Percentiles rank a stretch among this genome's conserved stretches.
These are phyloP conservation scores for Calocera cornea DNA, from an alignment of 768 basidiomycete genomes.

Conservation along the genomic window DNA sequence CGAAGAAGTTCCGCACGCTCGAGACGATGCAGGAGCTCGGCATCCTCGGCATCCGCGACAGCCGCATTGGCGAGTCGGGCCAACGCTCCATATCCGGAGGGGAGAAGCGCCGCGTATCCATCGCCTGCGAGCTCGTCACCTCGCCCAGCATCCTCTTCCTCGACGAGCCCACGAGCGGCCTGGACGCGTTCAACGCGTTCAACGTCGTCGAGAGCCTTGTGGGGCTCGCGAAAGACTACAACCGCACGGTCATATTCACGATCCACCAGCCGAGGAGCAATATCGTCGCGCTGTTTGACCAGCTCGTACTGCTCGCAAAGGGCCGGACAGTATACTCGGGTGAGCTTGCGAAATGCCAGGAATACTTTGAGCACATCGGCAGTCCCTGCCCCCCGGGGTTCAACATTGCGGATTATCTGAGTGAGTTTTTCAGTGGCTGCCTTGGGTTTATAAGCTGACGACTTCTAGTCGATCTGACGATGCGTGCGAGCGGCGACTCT, in stretches of 20 bases:
- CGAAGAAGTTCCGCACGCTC: constrained; percentile 86
- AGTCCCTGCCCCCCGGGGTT: constrained; percentile 83
- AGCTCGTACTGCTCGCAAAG: constrained; percentile 68
- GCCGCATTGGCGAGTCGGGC: constrained; percentile 76
- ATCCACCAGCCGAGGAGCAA: constrained; percentile 98
- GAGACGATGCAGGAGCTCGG: constrained; percentile 96
- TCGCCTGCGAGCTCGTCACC: constrained; percentile 96
- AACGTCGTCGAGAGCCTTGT: constrained; percentile 86
- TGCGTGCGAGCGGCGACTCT: constrained; percentile 31
- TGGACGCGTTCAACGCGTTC: constrained; percentile 90
- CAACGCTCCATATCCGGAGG: constrained; percentile 89
- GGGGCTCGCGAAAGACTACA: constrained; percentile 73
- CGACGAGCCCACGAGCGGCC: constrained; percentile 92
- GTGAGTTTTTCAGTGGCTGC: constrained; percentile 35
- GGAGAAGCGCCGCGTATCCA: constrained; percentile 91
- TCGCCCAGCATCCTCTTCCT: constrained; percentile 91
- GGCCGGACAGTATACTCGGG: constrained; percentile 82
- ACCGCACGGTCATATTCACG: constrained; percentile 91
- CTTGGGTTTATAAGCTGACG: neutral
- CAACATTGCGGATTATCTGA: constrained; percentile 93
- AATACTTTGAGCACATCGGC: constrained; percentile 67
- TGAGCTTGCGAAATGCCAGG: constrained; percentile 56
- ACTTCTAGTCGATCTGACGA: constrained; percentile 31
- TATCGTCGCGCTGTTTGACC: constrained; percentile 91
- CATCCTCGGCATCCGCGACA: constrained; percentile 79